phyloP scores from a whole-genome alignment of 345 rosid species.

The Theobroma cacao region DNA sequence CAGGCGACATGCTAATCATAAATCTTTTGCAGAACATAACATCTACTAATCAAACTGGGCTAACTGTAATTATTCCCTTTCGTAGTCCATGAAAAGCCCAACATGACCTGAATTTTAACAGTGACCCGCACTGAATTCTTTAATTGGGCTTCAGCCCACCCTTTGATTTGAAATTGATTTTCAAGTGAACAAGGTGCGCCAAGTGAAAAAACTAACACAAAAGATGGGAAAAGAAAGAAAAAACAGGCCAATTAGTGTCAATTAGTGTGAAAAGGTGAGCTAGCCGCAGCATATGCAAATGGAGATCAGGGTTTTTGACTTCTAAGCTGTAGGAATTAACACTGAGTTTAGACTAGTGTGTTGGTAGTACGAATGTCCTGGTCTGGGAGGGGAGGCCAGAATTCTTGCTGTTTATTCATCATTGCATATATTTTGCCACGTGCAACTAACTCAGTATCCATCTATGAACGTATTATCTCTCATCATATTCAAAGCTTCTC shows the following conservation, averaged over 20 bases:
- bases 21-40: too few species aligned
- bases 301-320: not conserved
- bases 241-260: too few species aligned
- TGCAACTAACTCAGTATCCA: too few species aligned
- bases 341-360: not conserved
- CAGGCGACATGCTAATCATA: too few species aligned
- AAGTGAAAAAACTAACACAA: too few species aligned
- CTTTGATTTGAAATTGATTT: too few species aligned
- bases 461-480: too few species aligned
- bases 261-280: too few species aligned
- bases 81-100: not conserved
- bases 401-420: not conserved
- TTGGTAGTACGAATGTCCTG: not conserved
- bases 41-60: not conserved
- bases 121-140: not conserved
- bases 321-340: not conserved
- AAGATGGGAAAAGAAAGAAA: too few species aligned
- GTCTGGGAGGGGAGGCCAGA: not conserved
- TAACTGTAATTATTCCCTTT: not conserved
- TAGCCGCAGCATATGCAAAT: not conserved
- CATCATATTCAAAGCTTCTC: not conserved
- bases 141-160: not conserved
- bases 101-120: not conserved
- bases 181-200: too few species aligned
- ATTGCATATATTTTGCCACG: too few species aligned